Evolutionary conservation across 1,284 basidiomycete genomes (phyloP).

Genomic region (Heterobasidion parviporum): DNA sequence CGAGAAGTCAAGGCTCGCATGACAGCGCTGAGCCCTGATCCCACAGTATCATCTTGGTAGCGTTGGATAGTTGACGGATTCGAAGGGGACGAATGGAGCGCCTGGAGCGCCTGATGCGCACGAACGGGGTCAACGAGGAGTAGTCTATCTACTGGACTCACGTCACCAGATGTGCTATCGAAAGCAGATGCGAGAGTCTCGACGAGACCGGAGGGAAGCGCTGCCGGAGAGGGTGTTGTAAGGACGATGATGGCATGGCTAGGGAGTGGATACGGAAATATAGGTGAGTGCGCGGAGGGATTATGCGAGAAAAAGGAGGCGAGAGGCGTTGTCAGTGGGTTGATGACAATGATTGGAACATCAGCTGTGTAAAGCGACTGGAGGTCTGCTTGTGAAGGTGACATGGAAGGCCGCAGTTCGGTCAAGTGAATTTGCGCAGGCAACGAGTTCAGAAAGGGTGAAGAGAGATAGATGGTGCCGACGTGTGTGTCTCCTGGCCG

Average conservation of each 20-base stretch:
- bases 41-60: constrained; percentile 55
- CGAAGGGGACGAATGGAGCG: constrained; percentile 34
- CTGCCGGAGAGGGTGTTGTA: constrained; percentile 20
- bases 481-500: not conserved
- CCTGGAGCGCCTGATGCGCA: constrained; percentile 42
- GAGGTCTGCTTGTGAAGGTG: constrained; percentile 12
- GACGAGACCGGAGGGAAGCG: constrained; percentile 1
- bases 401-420: constrained; percentile 27
- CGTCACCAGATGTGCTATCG: not conserved
- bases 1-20: constrained; percentile 25
- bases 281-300: constrained; percentile 9
- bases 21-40: constrained; percentile 48
- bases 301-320: constrained; percentile 22
- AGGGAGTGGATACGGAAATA: constrained; percentile 27
- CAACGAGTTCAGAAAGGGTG: constrained; percentile 47
- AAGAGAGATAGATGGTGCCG: constrained; percentile 25
- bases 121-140: constrained; percentile 48
- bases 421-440: constrained; percentile 35
- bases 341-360: constrained; percentile 49
- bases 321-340: constrained; percentile 44
- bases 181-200: not conserved
- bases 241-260: constrained; percentile 47
- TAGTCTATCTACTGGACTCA: constrained; percentile 16
- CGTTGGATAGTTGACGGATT: constrained; percentile 44
- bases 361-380: constrained; percentile 39